Evolutionary conservation across 1,284 basidiomycete species (phyloP).

Genomic region (Phylloboletellus chloephorus): DNA sequence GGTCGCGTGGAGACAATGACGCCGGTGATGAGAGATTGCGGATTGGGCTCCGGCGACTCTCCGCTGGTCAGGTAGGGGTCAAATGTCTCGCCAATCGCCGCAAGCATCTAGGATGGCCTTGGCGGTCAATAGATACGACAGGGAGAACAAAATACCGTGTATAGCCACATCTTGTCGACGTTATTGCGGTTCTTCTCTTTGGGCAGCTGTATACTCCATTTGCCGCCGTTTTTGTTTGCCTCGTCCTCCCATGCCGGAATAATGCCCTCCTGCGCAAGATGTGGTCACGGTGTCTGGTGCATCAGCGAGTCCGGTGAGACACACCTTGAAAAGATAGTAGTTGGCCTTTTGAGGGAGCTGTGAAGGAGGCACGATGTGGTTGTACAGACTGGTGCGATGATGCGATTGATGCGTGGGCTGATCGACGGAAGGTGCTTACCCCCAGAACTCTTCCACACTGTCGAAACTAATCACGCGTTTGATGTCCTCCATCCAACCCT

Average conservation of each 20-base stretch:
- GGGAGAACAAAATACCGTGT: constrained; percentile 58
- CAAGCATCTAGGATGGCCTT: constrained; percentile 72
- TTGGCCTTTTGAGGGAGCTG: constrained; percentile 93
- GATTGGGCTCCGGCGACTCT: constrained; percentile 41
- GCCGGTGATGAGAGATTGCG: constrained; percentile 80
- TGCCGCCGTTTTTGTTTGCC: constrained; percentile 94
- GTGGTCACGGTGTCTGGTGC: constrained; percentile 8
- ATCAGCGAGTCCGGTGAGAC: constrained; percentile 10
- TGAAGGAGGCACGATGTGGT: constrained; percentile 97
- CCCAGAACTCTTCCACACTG: constrained; percentile 97
- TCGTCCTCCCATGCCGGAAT: constrained; percentile 97
- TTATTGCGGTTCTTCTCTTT: constrained; percentile 84
- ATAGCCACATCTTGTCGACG: constrained; percentile 97
- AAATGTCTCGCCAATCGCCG: constrained; percentile 95
- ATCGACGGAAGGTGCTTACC: constrained; percentile 44
- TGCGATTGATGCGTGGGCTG: constrained; percentile 10
- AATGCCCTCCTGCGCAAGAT: constrained; percentile 68
- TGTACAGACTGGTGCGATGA: constrained; percentile 67
- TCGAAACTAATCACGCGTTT: constrained; percentile 91
- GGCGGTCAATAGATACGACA: constrained; percentile 6
- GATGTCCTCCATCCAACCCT: constrained; percentile 97
- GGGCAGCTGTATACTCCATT: constrained; percentile 97
- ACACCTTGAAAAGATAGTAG: constrained; percentile 96
- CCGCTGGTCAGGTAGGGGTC: constrained; percentile 70
- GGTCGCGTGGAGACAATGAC: constrained; percentile 94